phyloP scores from a whole-genome alignment of 225 moss, liverwort and hornwort genomes.

The Polytrichum commune region DNA sequence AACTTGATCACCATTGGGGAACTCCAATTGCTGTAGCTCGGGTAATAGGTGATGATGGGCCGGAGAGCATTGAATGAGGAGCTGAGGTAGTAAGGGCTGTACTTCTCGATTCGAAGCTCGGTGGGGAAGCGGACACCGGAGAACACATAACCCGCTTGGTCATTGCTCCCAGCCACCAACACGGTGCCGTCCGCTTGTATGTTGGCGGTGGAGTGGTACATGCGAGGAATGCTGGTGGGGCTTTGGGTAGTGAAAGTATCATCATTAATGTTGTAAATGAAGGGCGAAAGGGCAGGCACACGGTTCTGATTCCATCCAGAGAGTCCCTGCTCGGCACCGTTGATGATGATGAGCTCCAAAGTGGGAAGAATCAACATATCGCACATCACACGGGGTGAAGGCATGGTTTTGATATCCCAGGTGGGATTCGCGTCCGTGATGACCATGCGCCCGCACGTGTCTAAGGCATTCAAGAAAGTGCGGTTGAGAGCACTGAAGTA shows the following conservation, averaged over 20 bases:
- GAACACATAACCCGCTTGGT: slow-evolving; percentile 10
- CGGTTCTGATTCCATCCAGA: neutral
- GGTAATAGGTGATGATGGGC: neutral
- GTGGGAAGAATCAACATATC: slow-evolving; percentile 21
- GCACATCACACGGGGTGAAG: neutral
- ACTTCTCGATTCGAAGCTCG: slow-evolving; percentile 14
- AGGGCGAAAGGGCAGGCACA: neutral
- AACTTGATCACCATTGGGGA: neutral
- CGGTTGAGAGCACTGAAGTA: slow-evolving; percentile 15
- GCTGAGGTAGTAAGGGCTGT: slow-evolving; percentile 2
- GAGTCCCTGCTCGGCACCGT: slow-evolving; percentile 2
- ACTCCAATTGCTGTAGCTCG: neutral
- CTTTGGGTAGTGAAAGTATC: slow-evolving; percentile 32
- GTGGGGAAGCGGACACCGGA: slow-evolving; percentile 11
- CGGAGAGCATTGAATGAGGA: neutral
- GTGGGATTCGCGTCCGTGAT: neutral
- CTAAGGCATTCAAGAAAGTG: neutral
- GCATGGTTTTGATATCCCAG: slow-evolving; percentile 27
- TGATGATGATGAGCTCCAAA: slow-evolving; percentile 11
- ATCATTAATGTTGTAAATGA: slow-evolving; percentile 8
- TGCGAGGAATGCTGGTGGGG: slow-evolving; percentile 5
- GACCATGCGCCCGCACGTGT: slow-evolving; percentile 10
- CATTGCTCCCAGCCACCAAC: slow-evolving; percentile 10
- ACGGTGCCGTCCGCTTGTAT: slow-evolving; percentile 1
- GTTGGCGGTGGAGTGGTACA: slow-evolving; percentile 9